Evolutionary conservation across 2,329 filamentous ascomycete genomes (phyloP), one percentile per base, ranked within the genome.

Genomic region (Penicillium sp.): DNA sequence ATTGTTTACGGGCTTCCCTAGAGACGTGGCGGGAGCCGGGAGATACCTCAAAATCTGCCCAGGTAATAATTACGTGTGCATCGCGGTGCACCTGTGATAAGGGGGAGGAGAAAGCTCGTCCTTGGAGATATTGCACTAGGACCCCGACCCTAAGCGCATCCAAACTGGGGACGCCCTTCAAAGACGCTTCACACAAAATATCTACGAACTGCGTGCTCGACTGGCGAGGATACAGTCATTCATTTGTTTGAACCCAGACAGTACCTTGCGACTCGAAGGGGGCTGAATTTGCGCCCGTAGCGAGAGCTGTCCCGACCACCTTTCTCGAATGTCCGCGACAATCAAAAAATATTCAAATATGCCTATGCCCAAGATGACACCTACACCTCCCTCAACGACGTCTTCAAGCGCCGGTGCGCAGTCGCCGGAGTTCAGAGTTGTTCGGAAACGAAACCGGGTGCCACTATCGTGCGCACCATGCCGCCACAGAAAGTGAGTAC

Each of bases 401-500:
- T 88, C 89, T 8, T 94, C 90, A 15, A 85, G 78, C 59, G 85
- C 85, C 53, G 84, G 87, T 59, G 81, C 78, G 23, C 87, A 88
- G 57, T 95, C 91, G 42, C 90, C 92, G 31, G 90, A 96, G 61
- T 95, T 89, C 67, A 85, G 90, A 63, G 87, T 96, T 46, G 89
- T 96, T 54, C 86, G 93, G 61, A 95, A 95, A 77, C 85, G 93
- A 70, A 96, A 97, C 68, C 82, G 93, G 54, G 87, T 96, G 15
- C 93, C 93, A 43, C 79, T 97, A 45, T 96, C 91, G 66, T 97
- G 93, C 71, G 89, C 87, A 61, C 90, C 92, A 29, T 97, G 93
- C 73, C 83, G 93, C 68, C 89, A 92, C 65, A 86, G 92, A 76
- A 97, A 97, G 89, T 94, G 77, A 76, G 81, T 71, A 33, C 38